phyloP scores from a whole-genome alignment of 169 alveolate genomes.

The Ichthyophthirius multifiliis region DNA sequence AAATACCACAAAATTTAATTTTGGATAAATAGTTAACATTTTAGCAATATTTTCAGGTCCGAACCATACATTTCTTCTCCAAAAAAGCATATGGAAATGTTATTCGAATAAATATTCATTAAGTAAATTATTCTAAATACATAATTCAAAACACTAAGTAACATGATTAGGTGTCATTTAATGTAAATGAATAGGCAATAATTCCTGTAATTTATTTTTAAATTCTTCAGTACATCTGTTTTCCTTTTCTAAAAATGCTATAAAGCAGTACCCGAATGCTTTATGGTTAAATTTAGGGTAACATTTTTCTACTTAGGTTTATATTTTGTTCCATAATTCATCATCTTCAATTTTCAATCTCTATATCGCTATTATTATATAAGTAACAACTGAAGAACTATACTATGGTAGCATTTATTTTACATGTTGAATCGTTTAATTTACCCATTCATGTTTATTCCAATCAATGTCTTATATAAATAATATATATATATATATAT shows the following conservation, averaged over 20 bases:
- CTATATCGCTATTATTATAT: constrained; percentile 15
- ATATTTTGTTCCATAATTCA: constrained; percentile 39
- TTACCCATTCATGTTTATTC: constrained; percentile 6
- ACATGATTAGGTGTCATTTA: not conserved
- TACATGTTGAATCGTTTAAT: not conserved
- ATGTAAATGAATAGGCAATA: constrained; percentile 18
- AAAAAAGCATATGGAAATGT: constrained; percentile 2
- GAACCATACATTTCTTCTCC: constrained; percentile 12
- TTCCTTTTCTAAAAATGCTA: constrained; percentile 25
- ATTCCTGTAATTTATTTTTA: not conserved
- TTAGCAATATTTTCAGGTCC: not conserved
- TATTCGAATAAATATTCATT: constrained; percentile 9
- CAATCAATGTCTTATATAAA: not conserved
- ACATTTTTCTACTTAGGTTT: not conserved
- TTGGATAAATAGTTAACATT: not conserved
- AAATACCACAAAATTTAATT: not conserved
- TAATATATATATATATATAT: not conserved
- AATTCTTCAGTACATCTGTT: constrained; percentile 24
- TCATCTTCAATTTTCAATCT: constrained; percentile 14
- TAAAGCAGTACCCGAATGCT: constrained; percentile 19
- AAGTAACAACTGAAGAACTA: constrained; percentile 11
- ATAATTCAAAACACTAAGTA: not conserved
- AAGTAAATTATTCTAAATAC: not conserved
- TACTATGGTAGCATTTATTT: constrained; percentile 5
- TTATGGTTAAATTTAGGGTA: constrained; percentile 46